phyloP scores from a whole-genome alignment of 345 rosid species.

The Cardamine chenopodiifolia region DNA sequence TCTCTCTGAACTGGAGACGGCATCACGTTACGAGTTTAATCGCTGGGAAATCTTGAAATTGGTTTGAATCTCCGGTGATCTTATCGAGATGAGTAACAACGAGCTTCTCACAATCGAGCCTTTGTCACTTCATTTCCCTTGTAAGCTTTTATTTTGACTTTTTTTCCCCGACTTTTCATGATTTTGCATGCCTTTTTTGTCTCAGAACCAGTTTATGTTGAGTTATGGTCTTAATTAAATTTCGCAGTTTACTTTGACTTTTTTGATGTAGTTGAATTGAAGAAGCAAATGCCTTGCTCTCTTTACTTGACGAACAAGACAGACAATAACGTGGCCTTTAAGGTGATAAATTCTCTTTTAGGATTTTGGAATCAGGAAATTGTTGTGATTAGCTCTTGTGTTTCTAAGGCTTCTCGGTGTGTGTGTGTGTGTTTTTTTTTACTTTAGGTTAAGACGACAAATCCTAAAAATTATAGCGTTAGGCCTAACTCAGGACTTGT shows the following conservation, averaged over 20 bases:
- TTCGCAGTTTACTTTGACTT: not conserved
- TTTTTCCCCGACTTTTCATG: not conserved
- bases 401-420: constrained; percentile 41
- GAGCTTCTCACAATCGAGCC: constrained; percentile 54
- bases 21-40: not conserved
- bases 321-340: constrained; percentile 61
- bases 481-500: not conserved
- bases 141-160: constrained; percentile 47
- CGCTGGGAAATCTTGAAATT: not conserved
- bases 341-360: constrained; percentile 44
- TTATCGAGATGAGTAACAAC: constrained; percentile 48
- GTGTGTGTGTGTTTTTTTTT: not conserved
- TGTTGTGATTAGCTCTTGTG: constrained; percentile 25
- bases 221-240: not conserved
- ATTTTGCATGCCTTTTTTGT: not conserved
- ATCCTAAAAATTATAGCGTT: not conserved
- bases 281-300: constrained; percentile 68
- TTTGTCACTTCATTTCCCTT: constrained; percentile 41
- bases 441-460: not conserved
- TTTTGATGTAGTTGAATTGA: constrained; percentile 59
- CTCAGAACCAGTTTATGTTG: not conserved
- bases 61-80: not conserved
- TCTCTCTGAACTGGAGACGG: not conserved
- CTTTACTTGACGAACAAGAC: constrained; percentile 69
- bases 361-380: not conserved